Percentiles rank a stretch among this genome's conserved stretches.
Evolutionary conservation across 1,284 basidiomycete genomes (phyloP).

Genomic region (Exobasidium rhododendri): DNA sequence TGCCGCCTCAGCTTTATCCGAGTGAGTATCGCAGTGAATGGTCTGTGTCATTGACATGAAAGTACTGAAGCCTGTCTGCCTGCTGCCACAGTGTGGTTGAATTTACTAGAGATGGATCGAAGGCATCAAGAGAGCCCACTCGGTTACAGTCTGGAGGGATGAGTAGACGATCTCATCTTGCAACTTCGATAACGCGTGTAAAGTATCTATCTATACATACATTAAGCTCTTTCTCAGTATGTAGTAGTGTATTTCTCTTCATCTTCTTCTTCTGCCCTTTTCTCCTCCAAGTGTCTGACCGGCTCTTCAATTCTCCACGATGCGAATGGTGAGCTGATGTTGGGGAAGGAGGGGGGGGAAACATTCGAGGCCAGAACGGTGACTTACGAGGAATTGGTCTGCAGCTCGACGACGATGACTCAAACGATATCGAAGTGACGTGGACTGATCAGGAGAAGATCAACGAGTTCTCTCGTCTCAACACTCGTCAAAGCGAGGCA

Average conservation of each 20-base stretch:
- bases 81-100: constrained; percentile 60
- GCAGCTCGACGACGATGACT: constrained; percentile 58
- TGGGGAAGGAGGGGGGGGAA: too few relatives aligned
- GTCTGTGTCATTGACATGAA: too few relatives aligned
- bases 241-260: not conserved
- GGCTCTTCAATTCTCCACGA: too few relatives aligned
- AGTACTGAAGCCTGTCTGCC: too few relatives aligned
- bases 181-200: too few relatives aligned
- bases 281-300: constrained; percentile 57
- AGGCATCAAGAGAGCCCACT: constrained; percentile 56
- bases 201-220: too few relatives aligned
- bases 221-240: too few relatives aligned
- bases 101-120: constrained; percentile 64
- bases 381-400: too few relatives aligned
- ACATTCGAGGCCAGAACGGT: not conserved
- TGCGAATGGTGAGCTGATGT: not conserved
- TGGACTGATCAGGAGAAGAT: constrained; percentile 96
- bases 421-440: constrained; percentile 67
- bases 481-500: constrained; percentile 70
- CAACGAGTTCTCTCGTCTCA: constrained; percentile 87
- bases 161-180: not conserved
- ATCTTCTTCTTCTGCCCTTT: not conserved
- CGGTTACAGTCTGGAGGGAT: constrained; percentile 33
- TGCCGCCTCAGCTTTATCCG: constrained; percentile 60
- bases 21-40: constrained; percentile 56